Base-by-base conservation (phyloP, 2,329 filamentous ascomycete genomes). In the Cryphonectria japonica region DNA sequence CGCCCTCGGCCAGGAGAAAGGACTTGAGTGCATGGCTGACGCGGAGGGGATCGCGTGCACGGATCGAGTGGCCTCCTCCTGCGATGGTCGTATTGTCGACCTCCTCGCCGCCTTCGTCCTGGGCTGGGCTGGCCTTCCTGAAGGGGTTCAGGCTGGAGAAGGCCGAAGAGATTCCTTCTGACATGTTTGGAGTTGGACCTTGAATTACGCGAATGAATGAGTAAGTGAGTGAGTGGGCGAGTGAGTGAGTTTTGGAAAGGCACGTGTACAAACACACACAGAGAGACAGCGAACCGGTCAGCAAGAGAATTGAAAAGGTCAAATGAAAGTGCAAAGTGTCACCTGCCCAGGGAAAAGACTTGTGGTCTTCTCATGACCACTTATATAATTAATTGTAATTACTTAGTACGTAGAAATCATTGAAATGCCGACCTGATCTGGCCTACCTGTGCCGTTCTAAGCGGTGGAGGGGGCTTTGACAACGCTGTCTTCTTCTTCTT, bases 11-110 rank as follows among this genome's bases (percentile, higher is more conserved):
- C 59, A 83, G 83, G 22, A 92, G 81, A 73, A 88, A 89, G 0
- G 82, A 82, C 71, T 85, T 85, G 60, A 92, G 77, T 0, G 88
- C 86, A 72, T 83, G 82, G 80, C 89, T 91, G 74, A 92, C 86
- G 66, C 85, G 83, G 37, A 92, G 83, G 69, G 87, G 82, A 83
- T 84, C 67, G 80, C 78, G 52, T 84, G 83, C n/a, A 81, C 80
- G 68, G 83, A 64, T 64, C 4, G 63, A 83, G 77, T 88, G 88
- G 61, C 88, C 88, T n/a, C 88, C 88, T 43, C 89, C 88, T 1
- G 87, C 89, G 14, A 91, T 81, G 54, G 82, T 86, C 70, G 78
- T 76, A 65, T 76, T 76, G 74, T 87, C 85, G 72, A 88, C 84
- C 65, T 82, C 82, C 71, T 89, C 85, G 69, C 87, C 87, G 41